phyloP scores from a whole-genome alignment of 2,329 filamentous ascomycete genomes.

The Scorias spongiosa region DNA sequence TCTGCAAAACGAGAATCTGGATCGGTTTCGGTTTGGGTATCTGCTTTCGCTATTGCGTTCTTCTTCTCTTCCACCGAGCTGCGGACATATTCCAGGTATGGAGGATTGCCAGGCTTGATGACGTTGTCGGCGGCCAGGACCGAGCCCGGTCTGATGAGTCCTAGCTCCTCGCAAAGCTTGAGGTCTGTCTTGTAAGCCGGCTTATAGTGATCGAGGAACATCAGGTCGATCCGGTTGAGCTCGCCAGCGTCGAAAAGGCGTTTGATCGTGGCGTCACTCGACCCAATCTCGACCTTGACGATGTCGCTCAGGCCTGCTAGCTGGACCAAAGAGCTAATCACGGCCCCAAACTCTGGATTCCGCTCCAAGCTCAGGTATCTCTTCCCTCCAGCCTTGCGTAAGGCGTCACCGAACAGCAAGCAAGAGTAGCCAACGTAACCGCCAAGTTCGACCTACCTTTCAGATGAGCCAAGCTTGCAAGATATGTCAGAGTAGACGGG shows the following conservation, averaged over 20 bases:
- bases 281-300: conserved; percentile 55
- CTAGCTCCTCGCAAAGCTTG: conserved; percentile 60
- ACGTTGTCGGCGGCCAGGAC: conserved; percentile 57
- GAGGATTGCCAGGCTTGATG: conserved; percentile 55
- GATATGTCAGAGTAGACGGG: neutral
- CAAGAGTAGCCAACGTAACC: conserved; percentile 73
- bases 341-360: conserved; percentile 57
- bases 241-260: conserved; percentile 40
- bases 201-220: conserved; percentile 74
- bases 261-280: conserved; percentile 49
- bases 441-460: conserved; percentile 50
- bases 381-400: conserved; percentile 47
- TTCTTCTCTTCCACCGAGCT: conserved; percentile 49
- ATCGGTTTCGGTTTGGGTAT: conserved; percentile 13
- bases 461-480: conserved; percentile 7
- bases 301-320: conserved; percentile 58
- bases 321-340: conserved; percentile 53
- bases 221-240: conserved; percentile 48
- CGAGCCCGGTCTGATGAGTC: conserved; percentile 46
- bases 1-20: conserved; percentile 29
- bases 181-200: conserved; percentile 59
- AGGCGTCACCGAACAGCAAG: conserved; percentile 55
- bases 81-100: conserved; percentile 55
- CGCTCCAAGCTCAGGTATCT: conserved; percentile 58
- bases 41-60: conserved; percentile 21